Percentiles rank a stretch among this genome's conserved stretches.
Evolutionary conservation across 2,329 filamentous ascomycete genomes (phyloP).

Genomic region (Pseudogymnoascus verrucosus): DNA sequence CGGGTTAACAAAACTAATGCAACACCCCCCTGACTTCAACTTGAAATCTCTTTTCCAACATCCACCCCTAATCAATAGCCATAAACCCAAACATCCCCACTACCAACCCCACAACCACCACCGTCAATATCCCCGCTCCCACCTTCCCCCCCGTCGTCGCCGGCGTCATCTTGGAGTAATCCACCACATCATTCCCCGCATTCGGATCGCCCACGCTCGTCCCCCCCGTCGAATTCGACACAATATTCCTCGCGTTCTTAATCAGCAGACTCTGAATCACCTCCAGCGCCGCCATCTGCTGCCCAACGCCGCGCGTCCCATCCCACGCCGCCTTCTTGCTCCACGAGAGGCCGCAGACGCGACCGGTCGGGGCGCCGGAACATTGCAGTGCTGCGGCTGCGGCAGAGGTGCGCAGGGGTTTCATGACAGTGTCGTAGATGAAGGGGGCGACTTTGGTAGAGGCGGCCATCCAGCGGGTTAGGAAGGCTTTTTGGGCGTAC

Average conservation of each 20-base stretch:
- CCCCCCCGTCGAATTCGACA: slow-evolving; percentile 40
- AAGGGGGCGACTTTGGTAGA: slow-evolving; percentile 56
- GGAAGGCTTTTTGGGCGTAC: slow-evolving; percentile 55
- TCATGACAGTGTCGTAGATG: slow-evolving; percentile 45
- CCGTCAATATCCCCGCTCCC: slow-evolving; percentile 36
- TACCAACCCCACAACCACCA: slow-evolving; percentile 17
- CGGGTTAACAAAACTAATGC: not conserved
- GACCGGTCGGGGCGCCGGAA: slow-evolving; percentile 46
- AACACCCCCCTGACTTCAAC: no score
- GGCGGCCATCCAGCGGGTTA: slow-evolving; percentile 52
- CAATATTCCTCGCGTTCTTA: slow-evolving; percentile 25
- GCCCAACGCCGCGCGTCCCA: slow-evolving; percentile 54
- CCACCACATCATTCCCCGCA: slow-evolving; percentile 16
- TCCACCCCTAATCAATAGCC: slow-evolving; percentile 5
- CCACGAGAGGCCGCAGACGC: slow-evolving; percentile 56
- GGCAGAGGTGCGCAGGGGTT: slow-evolving; percentile 46
- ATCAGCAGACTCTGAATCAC: slow-evolving; percentile 41
- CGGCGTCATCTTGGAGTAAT: slow-evolving; percentile 12
- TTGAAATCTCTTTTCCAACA: no score
- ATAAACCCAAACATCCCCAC: not conserved
- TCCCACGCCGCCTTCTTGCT: slow-evolving; percentile 46
- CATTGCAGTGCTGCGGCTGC: slow-evolving; percentile 47
- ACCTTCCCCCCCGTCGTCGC: slow-evolving; percentile 33
- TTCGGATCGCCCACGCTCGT: slow-evolving; percentile 22
- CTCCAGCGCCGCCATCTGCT: slow-evolving; percentile 64